Evolutionary conservation across 192 early-diverging fungal genomes (phyloP).

Genomic region (Umbelopsis ramanniana): DNA sequence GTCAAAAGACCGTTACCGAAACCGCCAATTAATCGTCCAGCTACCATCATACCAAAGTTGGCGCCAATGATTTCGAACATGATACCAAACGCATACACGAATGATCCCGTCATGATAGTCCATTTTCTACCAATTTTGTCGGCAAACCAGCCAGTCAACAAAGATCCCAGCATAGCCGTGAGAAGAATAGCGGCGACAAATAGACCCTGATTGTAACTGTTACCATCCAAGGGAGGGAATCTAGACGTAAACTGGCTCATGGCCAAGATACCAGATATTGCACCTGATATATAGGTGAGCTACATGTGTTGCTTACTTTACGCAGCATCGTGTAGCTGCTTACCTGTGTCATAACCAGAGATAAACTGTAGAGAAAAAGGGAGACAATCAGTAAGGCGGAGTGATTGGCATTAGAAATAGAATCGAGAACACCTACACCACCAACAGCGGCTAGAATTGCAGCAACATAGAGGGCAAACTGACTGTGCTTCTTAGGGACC

Average conservation of each 20-base stretch:
- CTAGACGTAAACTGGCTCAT: conserved; percentile 23
- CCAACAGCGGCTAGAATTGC: conserved; percentile 17
- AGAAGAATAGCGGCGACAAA: conserved; percentile 28
- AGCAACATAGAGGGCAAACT: conserved; percentile 14
- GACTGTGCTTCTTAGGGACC: conserved; percentile 13
- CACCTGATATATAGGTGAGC: background rate
- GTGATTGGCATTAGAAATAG: no score
- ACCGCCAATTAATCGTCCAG: conserved; percentile 36
- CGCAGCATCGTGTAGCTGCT: no score
- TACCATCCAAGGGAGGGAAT: conserved; percentile 11
- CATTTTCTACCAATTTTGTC: conserved; percentile 63
- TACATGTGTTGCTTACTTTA: background rate
- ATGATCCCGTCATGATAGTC: conserved; percentile 65
- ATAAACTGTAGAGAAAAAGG: background rate
- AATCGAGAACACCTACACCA: conserved; percentile 1
- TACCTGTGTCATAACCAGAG: conserved; percentile 18
- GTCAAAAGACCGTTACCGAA: conserved; percentile 43
- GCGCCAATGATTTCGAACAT: conserved; percentile 68
- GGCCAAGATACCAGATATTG: conserved; percentile 34
- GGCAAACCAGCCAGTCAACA: conserved; percentile 58
- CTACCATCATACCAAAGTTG: conserved; percentile 45
- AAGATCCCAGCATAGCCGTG: conserved; percentile 31
- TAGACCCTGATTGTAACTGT: conserved; percentile 24
- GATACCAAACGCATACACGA: conserved; percentile 74
- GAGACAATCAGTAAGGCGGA: background rate